phyloP scores from a whole-genome alignment of 345 rosid species.

The Gossypium mustelinum region DNA sequence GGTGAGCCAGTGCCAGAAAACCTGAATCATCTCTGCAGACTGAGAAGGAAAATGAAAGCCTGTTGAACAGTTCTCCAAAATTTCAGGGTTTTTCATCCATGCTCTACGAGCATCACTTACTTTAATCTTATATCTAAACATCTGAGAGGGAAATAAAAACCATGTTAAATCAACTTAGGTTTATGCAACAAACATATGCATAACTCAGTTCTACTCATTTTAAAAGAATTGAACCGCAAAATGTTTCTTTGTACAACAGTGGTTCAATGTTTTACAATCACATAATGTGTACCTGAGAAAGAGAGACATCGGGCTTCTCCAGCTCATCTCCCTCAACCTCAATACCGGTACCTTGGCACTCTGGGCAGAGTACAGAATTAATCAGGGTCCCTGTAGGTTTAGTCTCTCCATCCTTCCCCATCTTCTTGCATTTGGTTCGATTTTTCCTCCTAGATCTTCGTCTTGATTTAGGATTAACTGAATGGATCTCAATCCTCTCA shows the following conservation, averaged over 20 bases:
- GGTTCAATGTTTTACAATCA: not conserved
- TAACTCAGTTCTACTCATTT: not conserved
- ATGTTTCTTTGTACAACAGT: not conserved
- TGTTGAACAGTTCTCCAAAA: conserved; percentile 66
- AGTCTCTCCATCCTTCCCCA: conserved; percentile 30
- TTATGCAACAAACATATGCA: not conserved
- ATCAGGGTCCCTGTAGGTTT: conserved; percentile 34
- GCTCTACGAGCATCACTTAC: conserved; percentile 72
- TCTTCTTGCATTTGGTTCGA: conserved; percentile 36
- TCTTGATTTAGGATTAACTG: conserved; percentile 36
- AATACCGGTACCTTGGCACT: conserved; percentile 90
- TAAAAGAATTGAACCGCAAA: not conserved
- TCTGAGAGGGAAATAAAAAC: conserved; percentile 35
- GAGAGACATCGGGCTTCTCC: conserved; percentile 61
- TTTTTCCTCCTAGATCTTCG: conserved; percentile 53
- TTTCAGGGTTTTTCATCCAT: conserved; percentile 86
- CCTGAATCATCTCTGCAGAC: conserved; percentile 43
- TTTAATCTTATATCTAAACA: conserved; percentile 73
- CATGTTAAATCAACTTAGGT: not conserved
- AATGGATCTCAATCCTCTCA: conserved; percentile 49
- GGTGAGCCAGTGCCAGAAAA: conserved; percentile 20
- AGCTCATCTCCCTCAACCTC: conserved; percentile 47
- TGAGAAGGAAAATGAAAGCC: conserved; percentile 73
- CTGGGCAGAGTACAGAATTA: conserved; percentile 76
- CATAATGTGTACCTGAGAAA: conserved; percentile 64